A percentile compares a stretch with the other conserved stretches of the same genome.
Conservation (phyloP, 371 early-diverging fungal genomes). For the Apophysomyces variabilis region DNA sequence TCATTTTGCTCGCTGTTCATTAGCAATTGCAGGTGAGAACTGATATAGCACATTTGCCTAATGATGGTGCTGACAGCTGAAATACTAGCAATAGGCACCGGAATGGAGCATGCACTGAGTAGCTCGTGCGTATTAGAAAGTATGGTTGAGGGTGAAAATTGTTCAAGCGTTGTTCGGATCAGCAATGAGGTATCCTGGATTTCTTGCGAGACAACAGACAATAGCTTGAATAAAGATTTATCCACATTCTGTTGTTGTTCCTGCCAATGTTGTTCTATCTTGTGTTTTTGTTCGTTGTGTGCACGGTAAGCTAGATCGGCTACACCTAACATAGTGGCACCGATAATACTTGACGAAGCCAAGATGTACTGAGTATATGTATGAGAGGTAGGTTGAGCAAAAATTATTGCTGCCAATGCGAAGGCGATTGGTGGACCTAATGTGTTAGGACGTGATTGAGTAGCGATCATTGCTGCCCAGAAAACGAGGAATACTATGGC, state of each 20-base stretch:
- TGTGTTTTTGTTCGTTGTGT: not conserved
- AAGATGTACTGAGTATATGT: not conserved
- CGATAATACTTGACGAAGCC: not conserved
- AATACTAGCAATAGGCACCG: slow-evolving; percentile 46
- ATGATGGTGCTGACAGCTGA: slow-evolving; percentile 40
- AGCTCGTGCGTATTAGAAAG: slow-evolving; percentile 42
- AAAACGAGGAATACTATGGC: not conserved
- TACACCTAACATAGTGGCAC: slow-evolving; percentile 7
- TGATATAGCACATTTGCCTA: slow-evolving; percentile 38
- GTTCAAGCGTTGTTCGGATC: slow-evolving; percentile 50
- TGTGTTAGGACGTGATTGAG: not conserved
- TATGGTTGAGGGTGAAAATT: slow-evolving; percentile 41
- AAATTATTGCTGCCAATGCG: not conserved
- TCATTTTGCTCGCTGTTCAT: slow-evolving; percentile 3
- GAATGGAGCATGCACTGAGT: slow-evolving; percentile 45
- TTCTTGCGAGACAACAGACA: slow-evolving; percentile 35
- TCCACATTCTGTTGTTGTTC: slow-evolving; percentile 23
- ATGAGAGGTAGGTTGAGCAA: not conserved
- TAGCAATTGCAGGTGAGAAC: slow-evolving; percentile 30
- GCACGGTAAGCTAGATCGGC: slow-evolving; percentile 10
- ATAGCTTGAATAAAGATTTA: slow-evolving; percentile 10
- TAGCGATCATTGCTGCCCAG: not conserved
- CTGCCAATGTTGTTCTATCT: slow-evolving; percentile 4
- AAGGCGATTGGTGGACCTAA: not conserved
- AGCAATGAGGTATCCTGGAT: slow-evolving; percentile 53